Evolutionary conservation across 345 rosid species (phyloP), one percentile per base, ranked within the genome.

Genomic region (Murraya koenigii): DNA sequence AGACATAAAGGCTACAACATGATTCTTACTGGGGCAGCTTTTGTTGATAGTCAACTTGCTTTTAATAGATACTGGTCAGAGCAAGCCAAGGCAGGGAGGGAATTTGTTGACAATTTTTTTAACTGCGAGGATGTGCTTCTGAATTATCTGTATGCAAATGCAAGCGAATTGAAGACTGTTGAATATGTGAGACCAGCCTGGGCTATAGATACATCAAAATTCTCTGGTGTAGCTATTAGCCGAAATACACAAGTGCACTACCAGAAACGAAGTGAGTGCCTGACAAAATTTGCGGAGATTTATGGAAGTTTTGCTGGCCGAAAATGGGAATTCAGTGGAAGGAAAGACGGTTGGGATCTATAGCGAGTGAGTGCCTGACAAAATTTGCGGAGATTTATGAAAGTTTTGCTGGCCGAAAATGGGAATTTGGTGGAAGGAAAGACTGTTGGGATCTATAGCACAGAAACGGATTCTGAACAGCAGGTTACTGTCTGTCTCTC

Each of bases 1-100:
- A 77, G 25, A 22, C 93, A 87, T 49, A 80, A 88, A 17, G 97
- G 98, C 14, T 96, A 96, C 66, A 96, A 96, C 66, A 85, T 96
- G 94, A 89, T 96, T 72, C 93, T 96, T 36, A 96, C 99, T 0
- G 99, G 99, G 35, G 99, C 99, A 54, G 99, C 98, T 20, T 96
- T 94, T 76, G 82, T 94, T 15, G 97, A 96, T 69, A 80, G 67
- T 22, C 77, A 81, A 39, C 35, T 88, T 4, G 97, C 99, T 10
- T 96, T 94, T 69, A 75, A 71, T 56, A 74, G 85, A 84, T 96
- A 96, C 75, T 87, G 97, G 87, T 80, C 94, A 0, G 84, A 86
- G 2, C 77, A 84, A 72, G 98, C 92, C 1, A 86, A 78, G 81
- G 80, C 77, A 0, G 99, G 98, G 49, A 85, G 98, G 67, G 89